Percentiles rank a stretch among this genome's conserved stretches.
phyloP scores from a whole-genome alignment of 345 rosid species.

The Anastatica hierochuntica region DNA sequence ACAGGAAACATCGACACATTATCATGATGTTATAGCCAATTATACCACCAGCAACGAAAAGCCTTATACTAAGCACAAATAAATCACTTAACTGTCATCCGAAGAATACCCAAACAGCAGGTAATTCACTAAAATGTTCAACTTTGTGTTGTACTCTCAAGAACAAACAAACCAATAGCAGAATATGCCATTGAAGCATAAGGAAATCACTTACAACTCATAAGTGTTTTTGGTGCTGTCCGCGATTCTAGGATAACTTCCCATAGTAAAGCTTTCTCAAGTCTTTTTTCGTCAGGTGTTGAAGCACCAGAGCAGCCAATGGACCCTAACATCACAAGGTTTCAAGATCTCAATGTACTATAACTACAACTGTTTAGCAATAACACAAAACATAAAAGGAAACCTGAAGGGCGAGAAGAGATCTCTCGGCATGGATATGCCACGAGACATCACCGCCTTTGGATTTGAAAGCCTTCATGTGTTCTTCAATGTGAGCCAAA shows the following conservation, averaged over 20 bases:
- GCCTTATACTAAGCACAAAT: no score
- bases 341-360: neutral
- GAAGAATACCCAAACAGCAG: no score
- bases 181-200: no score
- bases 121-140: no score
- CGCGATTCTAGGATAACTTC: slow-evolving; percentile 83
- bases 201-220: slow-evolving; percentile 24
- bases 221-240: slow-evolving; percentile 39
- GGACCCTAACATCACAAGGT: slow-evolving; percentile 58
- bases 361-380: neutral
- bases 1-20: no score
- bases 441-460: slow-evolving; percentile 95
- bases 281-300: slow-evolving; percentile 77
- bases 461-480: slow-evolving; percentile 83
- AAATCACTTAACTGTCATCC: no score
- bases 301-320: slow-evolving; percentile 85
- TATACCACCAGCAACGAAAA: no score
- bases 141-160: no score
- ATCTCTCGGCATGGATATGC: slow-evolving; percentile 97
- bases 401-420: slow-evolving; percentile 98
- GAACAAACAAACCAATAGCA: no score
- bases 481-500: slow-evolving; percentile 91
- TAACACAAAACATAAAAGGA: neutral
- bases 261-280: slow-evolving; percentile 91
- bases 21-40: no score